Conservation (phyloP, 768 basidiomycete species). For the Ramaria rubella region DNA sequence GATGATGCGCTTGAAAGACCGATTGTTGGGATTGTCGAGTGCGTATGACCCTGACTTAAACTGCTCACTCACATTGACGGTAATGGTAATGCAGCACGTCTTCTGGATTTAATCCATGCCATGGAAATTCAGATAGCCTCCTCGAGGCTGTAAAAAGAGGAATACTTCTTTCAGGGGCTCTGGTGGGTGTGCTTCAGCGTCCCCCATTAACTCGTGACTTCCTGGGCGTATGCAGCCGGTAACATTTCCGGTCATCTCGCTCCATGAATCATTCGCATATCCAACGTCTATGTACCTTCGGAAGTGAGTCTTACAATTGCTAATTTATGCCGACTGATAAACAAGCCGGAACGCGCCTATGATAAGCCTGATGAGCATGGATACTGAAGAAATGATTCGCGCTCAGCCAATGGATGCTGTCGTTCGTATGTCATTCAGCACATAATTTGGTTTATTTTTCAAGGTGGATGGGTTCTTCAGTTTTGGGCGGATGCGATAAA, state of each 20-base stretch:
- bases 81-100: constrained; percentile 12
- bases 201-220: no score
- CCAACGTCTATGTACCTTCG: constrained; percentile 22
- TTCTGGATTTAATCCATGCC: constrained; percentile 23
- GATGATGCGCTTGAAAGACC: constrained; percentile 23
- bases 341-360: neutral
- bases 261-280: constrained; percentile 21
- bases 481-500: constrained; percentile 18
- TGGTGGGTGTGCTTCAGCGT: no score
- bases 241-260: constrained; percentile 20
- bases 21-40: constrained; percentile 22
- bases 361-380: constrained; percentile 20
- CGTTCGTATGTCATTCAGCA: constrained; percentile 11
- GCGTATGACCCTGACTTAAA: neutral
- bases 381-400: constrained; percentile 23
- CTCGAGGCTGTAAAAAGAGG: constrained; percentile 22
- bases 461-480: neutral
- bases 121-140: constrained; percentile 18
- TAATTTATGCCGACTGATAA: neutral
- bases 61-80: neutral
- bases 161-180: constrained; percentile 17
- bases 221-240: constrained; percentile 10
- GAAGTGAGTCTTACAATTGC: constrained; percentile 9
- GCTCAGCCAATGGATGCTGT: constrained; percentile 24
- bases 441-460: neutral